Evolutionary conservation across 768 basidiomycete genomes (phyloP).

Genomic region (Pleurotus pulmonarius): DNA sequence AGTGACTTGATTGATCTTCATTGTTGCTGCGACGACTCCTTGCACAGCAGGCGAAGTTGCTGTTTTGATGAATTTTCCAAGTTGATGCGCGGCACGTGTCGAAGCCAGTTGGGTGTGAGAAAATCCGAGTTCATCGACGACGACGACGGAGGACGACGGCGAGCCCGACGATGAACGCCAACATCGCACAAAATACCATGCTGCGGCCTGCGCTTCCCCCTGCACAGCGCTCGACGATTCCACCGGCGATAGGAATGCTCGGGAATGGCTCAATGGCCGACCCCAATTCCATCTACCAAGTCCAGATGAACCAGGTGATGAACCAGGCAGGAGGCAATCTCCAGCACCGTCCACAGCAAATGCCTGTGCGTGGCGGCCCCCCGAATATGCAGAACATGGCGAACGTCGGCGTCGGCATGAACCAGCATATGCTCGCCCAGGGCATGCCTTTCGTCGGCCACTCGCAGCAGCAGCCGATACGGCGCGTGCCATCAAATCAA

Average conservation of each 20-base stretch:
- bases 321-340: neutral
- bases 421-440: slow-evolving; percentile 11
- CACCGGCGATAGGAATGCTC: neutral
- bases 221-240: neutral
- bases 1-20: too few relatives aligned
- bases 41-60: neutral
- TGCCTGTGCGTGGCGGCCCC: neutral
- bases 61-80: neutral
- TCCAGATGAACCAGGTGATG: slow-evolving; percentile 5
- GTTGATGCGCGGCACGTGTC: slow-evolving; percentile 6
- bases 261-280: slow-evolving; percentile 1
- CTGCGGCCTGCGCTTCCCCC: neutral
- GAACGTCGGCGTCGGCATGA: slow-evolving; percentile 1
- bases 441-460: slow-evolving; percentile 30
- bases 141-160: slow-evolving; percentile 8
- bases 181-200: slow-evolving; percentile 2
- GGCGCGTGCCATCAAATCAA: slow-evolving; percentile 2
- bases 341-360: neutral
- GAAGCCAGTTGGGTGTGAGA: slow-evolving; percentile 6
- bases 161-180: slow-evolving; percentile 6
- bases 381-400: slow-evolving; percentile 1
- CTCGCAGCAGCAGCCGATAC: slow-evolving; percentile 30
- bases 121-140: slow-evolving; percentile 10
- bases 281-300: neutral
- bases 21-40: neutral